Evolutionary conservation across 1,139 yeast species (phyloP).

Genomic region (Diutina sp.): DNA sequence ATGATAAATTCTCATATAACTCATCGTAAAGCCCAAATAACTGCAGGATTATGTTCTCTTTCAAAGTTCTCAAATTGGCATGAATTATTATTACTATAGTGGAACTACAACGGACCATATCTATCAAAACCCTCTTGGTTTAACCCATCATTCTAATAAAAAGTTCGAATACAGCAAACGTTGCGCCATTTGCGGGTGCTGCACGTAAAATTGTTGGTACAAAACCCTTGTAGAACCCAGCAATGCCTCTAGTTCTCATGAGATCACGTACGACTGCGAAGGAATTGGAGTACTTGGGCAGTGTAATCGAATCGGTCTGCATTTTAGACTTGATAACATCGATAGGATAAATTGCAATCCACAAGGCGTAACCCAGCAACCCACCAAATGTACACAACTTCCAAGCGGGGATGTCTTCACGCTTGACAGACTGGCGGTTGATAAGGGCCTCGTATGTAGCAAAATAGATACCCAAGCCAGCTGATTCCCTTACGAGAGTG

Average conservation of each 20-base stretch:
- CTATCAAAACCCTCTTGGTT: not conserved
- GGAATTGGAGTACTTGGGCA: slow-evolving; percentile 37
- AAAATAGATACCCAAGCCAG: slow-evolving; percentile 84
- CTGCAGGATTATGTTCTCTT: too few relatives aligned
- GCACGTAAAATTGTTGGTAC: slow-evolving; percentile 86
- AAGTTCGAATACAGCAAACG: slow-evolving; percentile 82
- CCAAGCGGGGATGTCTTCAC: slow-evolving; percentile 75
- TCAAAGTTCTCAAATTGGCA: too few relatives aligned
- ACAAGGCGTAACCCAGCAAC: slow-evolving; percentile 72
- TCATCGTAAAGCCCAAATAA: too few relatives aligned
- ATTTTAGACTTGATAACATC: slow-evolving; percentile 79
- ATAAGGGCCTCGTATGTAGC: slow-evolving; percentile 80
- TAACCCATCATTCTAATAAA: slow-evolving; percentile 53
- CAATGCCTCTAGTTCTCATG: slow-evolving; percentile 42
- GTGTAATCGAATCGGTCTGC: slow-evolving; percentile 62
- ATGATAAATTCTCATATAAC: too few relatives aligned
- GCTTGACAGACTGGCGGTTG: slow-evolving; percentile 42
- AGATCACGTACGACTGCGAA: slow-evolving; percentile 43
- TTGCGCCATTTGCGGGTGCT: slow-evolving; percentile 95
- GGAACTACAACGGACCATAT: not conserved
- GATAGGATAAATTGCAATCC: slow-evolving; percentile 72
- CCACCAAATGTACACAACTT: slow-evolving; percentile 76
- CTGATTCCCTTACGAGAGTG: slow-evolving; percentile 69
- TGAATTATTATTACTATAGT: too few relatives aligned
- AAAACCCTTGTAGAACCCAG: slow-evolving; percentile 81